Evolutionary conservation across 345 rosid genomes (phyloP).

Genomic region (Litchi chinensis): DNA sequence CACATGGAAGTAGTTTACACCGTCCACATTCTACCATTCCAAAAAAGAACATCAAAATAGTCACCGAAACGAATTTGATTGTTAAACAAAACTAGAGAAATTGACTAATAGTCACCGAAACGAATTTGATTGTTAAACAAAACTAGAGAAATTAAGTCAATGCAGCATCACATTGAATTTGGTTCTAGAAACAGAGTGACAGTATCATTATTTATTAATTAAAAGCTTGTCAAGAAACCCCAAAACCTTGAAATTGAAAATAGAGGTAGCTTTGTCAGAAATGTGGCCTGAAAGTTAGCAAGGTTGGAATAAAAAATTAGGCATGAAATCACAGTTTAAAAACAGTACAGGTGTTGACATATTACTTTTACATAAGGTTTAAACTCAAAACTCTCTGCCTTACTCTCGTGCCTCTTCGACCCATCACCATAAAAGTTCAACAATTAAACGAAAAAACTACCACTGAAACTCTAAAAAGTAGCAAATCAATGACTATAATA

Average conservation of each 20-base stretch:
- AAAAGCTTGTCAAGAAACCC: no score
- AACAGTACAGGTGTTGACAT: not conserved
- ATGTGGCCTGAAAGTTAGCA: constrained; percentile 61
- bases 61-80: no score
- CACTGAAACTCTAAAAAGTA: not conserved
- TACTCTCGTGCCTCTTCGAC: constrained; percentile 76
- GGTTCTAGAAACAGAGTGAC: no score
- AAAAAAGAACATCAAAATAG: no score
- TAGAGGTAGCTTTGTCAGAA: constrained; percentile 75
- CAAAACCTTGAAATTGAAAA: constrained; percentile 85
- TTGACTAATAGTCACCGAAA: no score
- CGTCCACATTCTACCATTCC: no score
- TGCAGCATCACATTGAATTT: no score
- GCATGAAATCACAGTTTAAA: constrained; percentile 10
- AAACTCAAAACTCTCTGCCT: constrained; percentile 82
- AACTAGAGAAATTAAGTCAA: no score
- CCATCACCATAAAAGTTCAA: constrained; percentile 38
- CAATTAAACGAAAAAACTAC: not conserved
- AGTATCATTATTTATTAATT: no score
- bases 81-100: no score
- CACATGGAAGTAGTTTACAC: no score
- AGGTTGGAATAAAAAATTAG: not conserved
- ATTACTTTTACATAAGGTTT: constrained; percentile 73
- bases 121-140: no score
- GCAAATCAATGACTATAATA: not conserved